Evolutionary conservation across 2,329 filamentous ascomycete genomes (phyloP), one percentile per base, ranked within the genome.

Genomic region (Penicillium frequentans): DNA sequence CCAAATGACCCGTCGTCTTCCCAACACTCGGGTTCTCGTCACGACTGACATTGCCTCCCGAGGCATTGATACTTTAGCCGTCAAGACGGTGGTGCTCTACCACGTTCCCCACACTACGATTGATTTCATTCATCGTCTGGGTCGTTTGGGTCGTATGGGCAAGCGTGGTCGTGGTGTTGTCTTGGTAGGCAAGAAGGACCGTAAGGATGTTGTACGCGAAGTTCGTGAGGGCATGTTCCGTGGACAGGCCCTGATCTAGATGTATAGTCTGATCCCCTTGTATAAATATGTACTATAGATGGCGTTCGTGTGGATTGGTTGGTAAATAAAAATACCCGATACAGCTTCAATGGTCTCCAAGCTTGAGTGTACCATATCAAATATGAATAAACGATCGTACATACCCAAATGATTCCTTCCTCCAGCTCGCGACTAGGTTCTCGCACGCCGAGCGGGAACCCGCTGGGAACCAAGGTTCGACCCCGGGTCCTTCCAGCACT

Each of bases 51-150:
- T 99, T 56, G 91, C 91, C 5, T 96, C 92, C 6, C 81, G 95
- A 64, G 95, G 95, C 61, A 96, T 99, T 67, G 95, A 99, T 74
- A 99, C 95, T 0, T 77, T 97, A 29, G 89, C 91, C 19, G 93
- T 98, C 19, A 85, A 90, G 56, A 91, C 96, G 64, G 95, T 99
- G 52, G 88, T 99, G 54, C 78, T 99, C 26, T 98, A 96, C 74
- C 92, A 99, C 72, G 93, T 99, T n/a, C 95, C 95, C 5, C 93
- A 98, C 71, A 96, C 91, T 0, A 96, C 92, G 0, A 96, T 99
- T 58, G 96, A 99, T 75, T 99, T 99, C 69, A 97, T 99, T 69
- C 96, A 99, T 75, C 89, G 96, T 16, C 85, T 98, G 5, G 95
- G 95, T 16, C 85, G 95, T 56, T 91, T 95, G 1, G 95, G 95